phyloP scores from a whole-genome alignment of 2,329 filamentous ascomycete genomes.

The Alternaria hordeiaustralica region DNA sequence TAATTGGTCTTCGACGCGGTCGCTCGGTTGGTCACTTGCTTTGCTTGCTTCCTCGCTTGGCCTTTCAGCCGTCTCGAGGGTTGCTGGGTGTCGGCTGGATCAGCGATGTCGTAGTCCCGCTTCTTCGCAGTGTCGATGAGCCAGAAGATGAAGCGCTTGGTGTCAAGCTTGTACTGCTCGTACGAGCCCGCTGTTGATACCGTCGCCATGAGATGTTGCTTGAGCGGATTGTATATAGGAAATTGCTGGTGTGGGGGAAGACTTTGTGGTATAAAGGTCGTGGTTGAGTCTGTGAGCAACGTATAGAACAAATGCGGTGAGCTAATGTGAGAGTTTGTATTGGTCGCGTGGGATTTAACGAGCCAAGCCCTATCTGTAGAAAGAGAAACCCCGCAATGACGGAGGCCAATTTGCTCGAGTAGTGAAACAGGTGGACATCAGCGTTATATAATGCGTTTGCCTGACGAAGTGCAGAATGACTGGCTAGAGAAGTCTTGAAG shows the following conservation, averaged over 20 bases:
- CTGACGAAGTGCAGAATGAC: background rate
- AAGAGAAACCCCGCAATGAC: background rate
- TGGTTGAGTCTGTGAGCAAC: background rate
- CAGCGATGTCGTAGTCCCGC: background rate
- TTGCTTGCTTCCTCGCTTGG: background rate
- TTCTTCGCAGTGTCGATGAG: background rate
- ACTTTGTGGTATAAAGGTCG: background rate
- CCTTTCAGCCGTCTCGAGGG: background rate
- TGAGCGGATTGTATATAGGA: background rate
- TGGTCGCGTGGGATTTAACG: background rate
- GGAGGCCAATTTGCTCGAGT: background rate
- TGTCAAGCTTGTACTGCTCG: conserved; percentile 2
- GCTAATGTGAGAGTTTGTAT: background rate
- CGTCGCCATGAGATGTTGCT: background rate
- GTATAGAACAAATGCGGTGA: background rate
- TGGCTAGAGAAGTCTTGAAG: background rate
- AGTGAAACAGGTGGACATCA: background rate
- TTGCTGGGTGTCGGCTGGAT: background rate
- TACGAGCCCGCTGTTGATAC: background rate
- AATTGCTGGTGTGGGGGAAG: background rate
- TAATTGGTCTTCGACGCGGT: background rate
- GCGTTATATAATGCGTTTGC: background rate
- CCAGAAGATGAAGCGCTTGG: background rate
- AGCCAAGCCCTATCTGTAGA: background rate
- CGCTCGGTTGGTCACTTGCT: background rate